Base-by-base conservation (phyloP, 225 moss, liverwort and hornwort genomes). In the Asterella californica region DNA sequence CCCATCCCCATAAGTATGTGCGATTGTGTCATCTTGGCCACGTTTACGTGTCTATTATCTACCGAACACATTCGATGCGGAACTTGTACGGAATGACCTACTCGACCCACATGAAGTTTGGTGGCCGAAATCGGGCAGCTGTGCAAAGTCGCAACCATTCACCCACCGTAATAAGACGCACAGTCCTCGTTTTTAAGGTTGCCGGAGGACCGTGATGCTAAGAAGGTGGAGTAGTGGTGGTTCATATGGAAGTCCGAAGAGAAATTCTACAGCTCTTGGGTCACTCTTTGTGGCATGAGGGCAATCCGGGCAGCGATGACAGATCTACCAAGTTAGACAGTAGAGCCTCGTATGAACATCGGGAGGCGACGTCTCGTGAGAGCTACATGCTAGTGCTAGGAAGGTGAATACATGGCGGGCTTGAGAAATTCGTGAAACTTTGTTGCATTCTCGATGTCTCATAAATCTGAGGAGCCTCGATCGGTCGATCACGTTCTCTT, bases 31-130 rank as follows among this genome's bases (percentile, higher is more conserved):
- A 53, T 27, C 34, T 17, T 29, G 4, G 46, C 27, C 72, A 22
- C 80, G 49, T 67, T 25, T 22, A 29, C 62, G 15, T 47, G 38
- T 15, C 18, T 30, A 2, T 21, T 55, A 52, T 74, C 79, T 33
- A 0, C 54, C 34, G 76, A 70, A 67, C 52, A 70, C 80, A 48
- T 82, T 79, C 78, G 86, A 83, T 81, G 78, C 64, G 76, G 49
- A 74, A 76, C 78, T 49, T 59, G 65, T 29, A 30, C 47, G 64
- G 62, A 80, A 25, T 62, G 62, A 75, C 37, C 25, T 12, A 38
- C 61, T 62, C 57, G 32, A 70, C 30, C 25, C 8, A 30, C 74
- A 48, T 47, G 10, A 63, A 75, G 57, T 42, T 74, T 2, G 29
- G 36, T 15, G 21, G 49, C 55, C 30, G 64, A 45, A 81, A 76